Conservation (phyloP, 2,329 filamentous ascomycete species). For the Bisporella sp. region DNA sequence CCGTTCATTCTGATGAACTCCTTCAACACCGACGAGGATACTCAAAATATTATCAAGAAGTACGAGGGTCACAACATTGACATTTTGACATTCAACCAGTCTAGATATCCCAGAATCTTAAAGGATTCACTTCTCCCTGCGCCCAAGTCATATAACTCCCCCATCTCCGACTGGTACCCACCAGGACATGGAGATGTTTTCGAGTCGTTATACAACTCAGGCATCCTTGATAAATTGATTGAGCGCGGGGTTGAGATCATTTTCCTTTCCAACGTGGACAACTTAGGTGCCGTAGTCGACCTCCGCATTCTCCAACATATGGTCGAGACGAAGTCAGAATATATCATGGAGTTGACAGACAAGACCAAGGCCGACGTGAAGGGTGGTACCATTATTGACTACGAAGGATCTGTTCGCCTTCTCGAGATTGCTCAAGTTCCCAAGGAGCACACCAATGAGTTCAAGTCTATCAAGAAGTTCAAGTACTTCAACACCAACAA, state of each 20-base stretch:
- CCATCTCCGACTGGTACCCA: constrained; percentile 96
- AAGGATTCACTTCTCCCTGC: constrained; percentile 97
- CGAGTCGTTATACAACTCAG: constrained; percentile 98
- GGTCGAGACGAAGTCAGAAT: constrained; percentile 94
- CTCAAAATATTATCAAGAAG: constrained; percentile 99
- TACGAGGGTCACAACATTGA: constrained; percentile 99
- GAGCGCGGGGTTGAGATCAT: constrained; percentile 94
- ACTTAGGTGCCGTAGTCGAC: constrained; percentile 95
- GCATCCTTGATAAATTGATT: constrained; percentile 92
- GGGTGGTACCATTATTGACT: constrained; percentile 99
- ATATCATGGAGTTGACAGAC: constrained; percentile 99
- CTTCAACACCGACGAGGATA: constrained; percentile 99
- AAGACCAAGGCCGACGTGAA: constrained; percentile 99
- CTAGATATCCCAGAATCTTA: constrained; percentile 92
- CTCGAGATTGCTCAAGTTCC: constrained; percentile 98
- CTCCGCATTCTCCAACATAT: constrained; percentile 98
- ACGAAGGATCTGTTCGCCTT: constrained; percentile 92
- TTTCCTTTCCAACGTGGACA: constrained; percentile 99
- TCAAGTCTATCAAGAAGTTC: constrained; percentile 99
- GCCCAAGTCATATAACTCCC: constrained; percentile 79
- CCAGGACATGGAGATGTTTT: constrained; percentile 99
- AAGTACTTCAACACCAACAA: constrained; percentile 99
- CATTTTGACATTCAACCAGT: constrained; percentile 99
- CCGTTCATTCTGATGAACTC: constrained; percentile 99
- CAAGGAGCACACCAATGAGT: constrained; percentile 99